phyloP scores from a whole-genome alignment of 768 basidiomycete species.

The Galerina sulciceps region DNA sequence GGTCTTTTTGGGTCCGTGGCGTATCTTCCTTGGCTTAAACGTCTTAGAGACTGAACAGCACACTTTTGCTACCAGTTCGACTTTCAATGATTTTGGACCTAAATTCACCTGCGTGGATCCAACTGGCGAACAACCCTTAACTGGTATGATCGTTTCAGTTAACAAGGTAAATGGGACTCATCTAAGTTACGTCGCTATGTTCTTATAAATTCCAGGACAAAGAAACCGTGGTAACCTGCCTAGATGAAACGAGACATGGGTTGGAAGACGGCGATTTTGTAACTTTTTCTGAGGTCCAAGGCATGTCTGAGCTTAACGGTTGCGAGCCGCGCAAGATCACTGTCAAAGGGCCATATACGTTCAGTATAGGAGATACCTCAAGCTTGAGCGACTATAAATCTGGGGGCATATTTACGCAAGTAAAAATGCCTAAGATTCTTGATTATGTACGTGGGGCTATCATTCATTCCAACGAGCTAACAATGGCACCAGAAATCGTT shows the following conservation, averaged over 20 bases:
- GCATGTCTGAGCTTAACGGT: slow-evolving; percentile 89
- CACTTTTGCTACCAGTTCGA: slow-evolving; percentile 57
- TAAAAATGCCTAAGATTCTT: slow-evolving; percentile 97
- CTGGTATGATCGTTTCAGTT: slow-evolving; percentile 96
- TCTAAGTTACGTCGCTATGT: background rate
- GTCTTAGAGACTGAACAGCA: background rate
- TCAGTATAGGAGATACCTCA: slow-evolving; percentile 92
- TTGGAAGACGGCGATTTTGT: slow-evolving; percentile 99
- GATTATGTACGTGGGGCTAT: slow-evolving; percentile 73
- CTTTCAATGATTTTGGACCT: slow-evolving; percentile 95
- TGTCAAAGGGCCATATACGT: slow-evolving; percentile 98
- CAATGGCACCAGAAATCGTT: slow-evolving; percentile 78
- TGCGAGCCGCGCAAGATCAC: slow-evolving; percentile 91
- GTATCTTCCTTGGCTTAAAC: background rate
- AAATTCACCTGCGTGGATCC: slow-evolving; percentile 96
- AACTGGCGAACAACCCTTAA: slow-evolving; percentile 94
- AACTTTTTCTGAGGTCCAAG: slow-evolving; percentile 94
- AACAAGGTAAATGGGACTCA: slow-evolving; percentile 60
- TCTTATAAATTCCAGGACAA: slow-evolving; percentile 54
- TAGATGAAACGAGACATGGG: slow-evolving; percentile 97
- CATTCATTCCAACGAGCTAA: background rate
- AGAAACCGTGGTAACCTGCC: slow-evolving; percentile 93
- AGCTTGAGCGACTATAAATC: slow-evolving; percentile 75
- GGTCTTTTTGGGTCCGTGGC: slow-evolving; percentile 88
- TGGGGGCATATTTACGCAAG: slow-evolving; percentile 96